These are phyloP conservation scores for Wickerhamomyces sydowiorum DNA, from an alignment of 805 yeast species.

Conservation along the genomic window DNA sequence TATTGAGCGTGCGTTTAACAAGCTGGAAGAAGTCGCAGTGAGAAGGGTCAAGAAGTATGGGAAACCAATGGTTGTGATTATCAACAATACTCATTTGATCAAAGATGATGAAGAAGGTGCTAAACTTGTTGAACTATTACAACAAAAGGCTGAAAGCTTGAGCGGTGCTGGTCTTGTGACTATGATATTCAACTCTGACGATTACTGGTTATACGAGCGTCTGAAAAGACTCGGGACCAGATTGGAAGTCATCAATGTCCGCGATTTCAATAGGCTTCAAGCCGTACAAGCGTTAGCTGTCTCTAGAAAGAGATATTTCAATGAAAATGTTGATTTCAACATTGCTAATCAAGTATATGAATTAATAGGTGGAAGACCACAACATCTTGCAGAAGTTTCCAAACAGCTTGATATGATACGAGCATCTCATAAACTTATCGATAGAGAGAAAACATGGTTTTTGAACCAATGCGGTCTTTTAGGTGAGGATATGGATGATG, in stretches of 20 bases:
- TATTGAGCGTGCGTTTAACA: conserved; percentile 76
- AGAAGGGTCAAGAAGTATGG: conserved; percentile 33
- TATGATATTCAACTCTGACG: conserved; percentile 73
- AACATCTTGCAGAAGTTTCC: conserved; percentile 69
- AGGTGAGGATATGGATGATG: conserved; percentile 81
- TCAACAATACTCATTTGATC: conserved; percentile 71
- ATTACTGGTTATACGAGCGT: conserved; percentile 82
- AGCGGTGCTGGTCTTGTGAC: conserved; percentile 51
- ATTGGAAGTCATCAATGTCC: conserved; percentile 63
- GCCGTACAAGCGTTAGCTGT: conserved; percentile 49
- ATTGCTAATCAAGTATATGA: conserved; percentile 53
- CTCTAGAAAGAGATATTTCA: conserved; percentile 40
- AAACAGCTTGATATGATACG: conserved; percentile 47
- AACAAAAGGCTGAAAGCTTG: conserved; percentile 76
- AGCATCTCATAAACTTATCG: conserved; percentile 68
- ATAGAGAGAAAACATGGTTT: conserved; percentile 81
- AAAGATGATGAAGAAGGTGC: conserved; percentile 71
- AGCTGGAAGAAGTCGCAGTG: conserved; percentile 68
- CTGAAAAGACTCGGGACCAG: conserved; percentile 67
- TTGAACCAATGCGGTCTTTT: conserved; percentile 75
- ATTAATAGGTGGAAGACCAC: conserved; percentile 80
- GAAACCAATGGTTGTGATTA: conserved; percentile 61
- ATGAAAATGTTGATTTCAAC: conserved; percentile 32
- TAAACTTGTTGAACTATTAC: conserved; percentile 65
- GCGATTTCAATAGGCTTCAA: conserved; percentile 52